phyloP scores from a whole-genome alignment of 2,329 filamentous ascomycete genomes.

The Fusarium acutatum region DNA sequence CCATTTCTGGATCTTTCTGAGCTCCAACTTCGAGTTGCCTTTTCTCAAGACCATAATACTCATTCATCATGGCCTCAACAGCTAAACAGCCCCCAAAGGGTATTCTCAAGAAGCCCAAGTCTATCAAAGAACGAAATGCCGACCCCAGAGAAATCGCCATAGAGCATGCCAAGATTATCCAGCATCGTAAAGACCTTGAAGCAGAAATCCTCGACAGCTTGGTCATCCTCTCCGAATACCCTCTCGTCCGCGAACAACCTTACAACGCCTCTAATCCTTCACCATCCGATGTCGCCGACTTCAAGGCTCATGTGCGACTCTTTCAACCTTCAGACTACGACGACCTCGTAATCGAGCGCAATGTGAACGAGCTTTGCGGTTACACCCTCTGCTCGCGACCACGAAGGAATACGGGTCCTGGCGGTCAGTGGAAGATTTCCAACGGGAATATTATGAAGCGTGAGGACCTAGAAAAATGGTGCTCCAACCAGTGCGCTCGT shows the following conservation, averaged over 20 bases:
- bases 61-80: constrained; percentile 38
- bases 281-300: constrained; percentile 67
- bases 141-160: constrained; percentile 72
- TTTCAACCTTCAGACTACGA: constrained; percentile 94
- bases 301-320: constrained; percentile 71
- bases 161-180: constrained; percentile 82
- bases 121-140: constrained; percentile 39
- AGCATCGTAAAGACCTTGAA: constrained; percentile 83
- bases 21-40: not conserved
- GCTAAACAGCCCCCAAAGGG: constrained; percentile 56
- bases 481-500: constrained; percentile 79
- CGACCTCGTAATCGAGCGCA: constrained; percentile 86
- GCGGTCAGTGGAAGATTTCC: constrained; percentile 73
- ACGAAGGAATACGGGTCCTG: constrained; percentile 63
- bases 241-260: constrained; percentile 47
- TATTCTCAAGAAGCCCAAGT: constrained; percentile 66
- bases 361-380: constrained; percentile 82
- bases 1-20: not conserved
- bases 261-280: constrained; percentile 59
- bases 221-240: constrained; percentile 73
- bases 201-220: constrained; percentile 76
- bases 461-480: constrained; percentile 85
- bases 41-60: not conserved
- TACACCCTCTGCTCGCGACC: constrained; percentile 79
- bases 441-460: constrained; percentile 71